A percentile compares a stretch with the other conserved stretches of the same genome.
phyloP scores from a whole-genome alignment of 495 filamentous ascomycete species.

The Aspergillus nanangensis region DNA sequence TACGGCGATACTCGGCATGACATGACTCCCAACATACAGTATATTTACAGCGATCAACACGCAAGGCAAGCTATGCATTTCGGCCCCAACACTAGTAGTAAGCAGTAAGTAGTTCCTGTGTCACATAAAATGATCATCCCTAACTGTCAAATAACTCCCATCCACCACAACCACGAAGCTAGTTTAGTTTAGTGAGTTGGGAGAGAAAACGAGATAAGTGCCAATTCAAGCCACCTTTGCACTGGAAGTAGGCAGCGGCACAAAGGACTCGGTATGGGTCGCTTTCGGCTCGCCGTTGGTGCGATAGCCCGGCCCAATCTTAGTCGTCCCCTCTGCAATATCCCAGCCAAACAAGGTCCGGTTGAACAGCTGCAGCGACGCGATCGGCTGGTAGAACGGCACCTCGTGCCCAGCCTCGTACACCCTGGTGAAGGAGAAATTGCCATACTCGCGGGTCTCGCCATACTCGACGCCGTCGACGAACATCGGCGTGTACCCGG shows the following conservation, averaged over 20 bases:
- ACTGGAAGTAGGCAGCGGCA: constrained; percentile 35
- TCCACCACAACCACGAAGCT: too few relatives aligned
- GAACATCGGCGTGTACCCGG: constrained; percentile 44
- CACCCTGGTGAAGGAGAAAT: constrained; percentile 53
- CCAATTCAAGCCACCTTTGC: constrained; percentile 6
- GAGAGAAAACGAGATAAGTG: too few relatives aligned
- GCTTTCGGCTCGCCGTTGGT: constrained; percentile 44
- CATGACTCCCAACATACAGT: too few relatives aligned
- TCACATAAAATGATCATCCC: too few relatives aligned
- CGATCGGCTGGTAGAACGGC: constrained; percentile 52
- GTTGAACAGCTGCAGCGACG: constrained; percentile 47
- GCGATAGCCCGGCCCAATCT: constrained; percentile 38
- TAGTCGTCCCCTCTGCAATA: constrained; percentile 45
- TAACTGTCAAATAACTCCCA: too few relatives aligned
- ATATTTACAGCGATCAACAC: too few relatives aligned
- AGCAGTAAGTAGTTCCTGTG: too few relatives aligned
- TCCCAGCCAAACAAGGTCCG: constrained; percentile 50
- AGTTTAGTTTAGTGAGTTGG: too few relatives aligned
- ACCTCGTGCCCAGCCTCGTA: constrained; percentile 59
- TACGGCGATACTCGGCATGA: too few relatives aligned
- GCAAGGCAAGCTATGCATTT: too few relatives aligned
- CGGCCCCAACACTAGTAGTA: too few relatives aligned
- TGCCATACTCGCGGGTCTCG: constrained; percentile 51
- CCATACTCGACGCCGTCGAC: constrained; percentile 38
- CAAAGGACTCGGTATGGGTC: constrained; percentile 55